Evolutionary conservation across 208 protist species (phyloP).

Genomic region (Acanthamoeba triangularis): DNA sequence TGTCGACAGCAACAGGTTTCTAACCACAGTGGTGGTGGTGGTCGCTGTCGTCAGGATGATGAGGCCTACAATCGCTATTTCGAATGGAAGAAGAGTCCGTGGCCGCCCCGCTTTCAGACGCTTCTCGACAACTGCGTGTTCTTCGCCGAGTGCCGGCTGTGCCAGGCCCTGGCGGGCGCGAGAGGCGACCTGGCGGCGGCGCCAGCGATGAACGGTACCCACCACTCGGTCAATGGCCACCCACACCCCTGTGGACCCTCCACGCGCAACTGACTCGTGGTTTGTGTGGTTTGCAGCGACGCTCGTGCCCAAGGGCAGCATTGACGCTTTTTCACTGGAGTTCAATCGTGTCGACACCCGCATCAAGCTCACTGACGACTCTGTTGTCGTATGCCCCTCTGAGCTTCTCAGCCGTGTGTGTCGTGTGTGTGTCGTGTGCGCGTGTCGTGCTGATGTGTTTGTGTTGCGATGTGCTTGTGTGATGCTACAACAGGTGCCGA

Average conservation of each 20-base stretch:
- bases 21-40: too few relatives aligned
- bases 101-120: background rate
- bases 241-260: too few relatives aligned
- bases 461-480: too few relatives aligned
- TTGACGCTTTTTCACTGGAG: conserved; percentile 55
- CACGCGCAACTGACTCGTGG: too few relatives aligned
- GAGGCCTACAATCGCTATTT: conserved; percentile 56
- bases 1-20: too few relatives aligned
- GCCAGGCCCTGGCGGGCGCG: background rate
- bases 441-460: background rate
- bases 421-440: too few relatives aligned
- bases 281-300: too few relatives aligned
- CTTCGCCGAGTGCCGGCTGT: conserved; percentile 67
- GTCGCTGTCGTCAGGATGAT: too few relatives aligned
- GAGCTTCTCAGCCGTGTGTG: too few relatives aligned
- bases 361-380: conserved; percentile 44
- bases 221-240: background rate
- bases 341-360: conserved; percentile 62
- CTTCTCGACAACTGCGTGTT: conserved; percentile 63
- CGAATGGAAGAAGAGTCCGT: conserved; percentile 63
- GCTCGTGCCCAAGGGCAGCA: background rate
- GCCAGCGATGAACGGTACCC: background rate
- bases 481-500: background rate
- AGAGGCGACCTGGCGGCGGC: background rate
- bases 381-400: background rate